These are phyloP conservation scores for Plicaturopsis crispa DNA, from an alignment of 768 basidiomycete genomes.

Conservation along the genomic window DNA sequence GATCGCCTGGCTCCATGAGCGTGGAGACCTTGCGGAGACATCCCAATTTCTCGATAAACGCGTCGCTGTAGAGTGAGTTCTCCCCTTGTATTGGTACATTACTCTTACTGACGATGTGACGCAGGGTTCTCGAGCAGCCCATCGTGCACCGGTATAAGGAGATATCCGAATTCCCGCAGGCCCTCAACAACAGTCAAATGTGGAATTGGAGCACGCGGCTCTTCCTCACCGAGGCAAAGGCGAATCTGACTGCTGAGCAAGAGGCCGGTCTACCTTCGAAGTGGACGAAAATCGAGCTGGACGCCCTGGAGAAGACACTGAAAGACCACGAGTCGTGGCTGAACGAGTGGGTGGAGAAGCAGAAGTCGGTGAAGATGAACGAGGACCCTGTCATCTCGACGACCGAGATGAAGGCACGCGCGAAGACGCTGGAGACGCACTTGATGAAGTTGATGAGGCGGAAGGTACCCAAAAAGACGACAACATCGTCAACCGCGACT, in stretches of 20 bases:
- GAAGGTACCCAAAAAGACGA: constrained; percentile 53
- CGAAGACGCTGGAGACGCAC: constrained; percentile 72
- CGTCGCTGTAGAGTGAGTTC: constrained; percentile 73
- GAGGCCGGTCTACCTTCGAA: constrained; percentile 58
- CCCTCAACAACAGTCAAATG: constrained; percentile 77
- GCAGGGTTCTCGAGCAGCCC: constrained; percentile 69
- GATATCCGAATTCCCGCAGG: constrained; percentile 76
- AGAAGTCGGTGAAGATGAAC: constrained; percentile 63
- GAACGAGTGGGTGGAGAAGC: constrained; percentile 71
- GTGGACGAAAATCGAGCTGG: constrained; percentile 85
- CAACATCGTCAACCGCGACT: constrained; percentile 11
- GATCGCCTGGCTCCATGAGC: constrained; percentile 76
- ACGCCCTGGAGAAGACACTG: constrained; percentile 66
- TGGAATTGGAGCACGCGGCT: constrained; percentile 82
- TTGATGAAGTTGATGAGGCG: constrained; percentile 61
- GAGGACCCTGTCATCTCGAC: constrained; percentile 85
- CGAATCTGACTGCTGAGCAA: constrained; percentile 64
- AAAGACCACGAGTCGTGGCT: constrained; percentile 84
- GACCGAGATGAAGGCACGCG: constrained; percentile 77
- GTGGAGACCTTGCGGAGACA: constrained; percentile 78
- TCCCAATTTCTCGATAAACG: constrained; percentile 69
- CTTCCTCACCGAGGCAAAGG: constrained; percentile 78
- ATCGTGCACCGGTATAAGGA: constrained; percentile 87
- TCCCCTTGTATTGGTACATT: background rate
- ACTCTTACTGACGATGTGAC: constrained; percentile 6